Percentiles rank a stretch among this genome's conserved stretches.
These are phyloP conservation scores for Phialemoniopsis sp. DNA, from an alignment of 2,329 filamentous ascomycete species.

Conservation along the genomic window DNA sequence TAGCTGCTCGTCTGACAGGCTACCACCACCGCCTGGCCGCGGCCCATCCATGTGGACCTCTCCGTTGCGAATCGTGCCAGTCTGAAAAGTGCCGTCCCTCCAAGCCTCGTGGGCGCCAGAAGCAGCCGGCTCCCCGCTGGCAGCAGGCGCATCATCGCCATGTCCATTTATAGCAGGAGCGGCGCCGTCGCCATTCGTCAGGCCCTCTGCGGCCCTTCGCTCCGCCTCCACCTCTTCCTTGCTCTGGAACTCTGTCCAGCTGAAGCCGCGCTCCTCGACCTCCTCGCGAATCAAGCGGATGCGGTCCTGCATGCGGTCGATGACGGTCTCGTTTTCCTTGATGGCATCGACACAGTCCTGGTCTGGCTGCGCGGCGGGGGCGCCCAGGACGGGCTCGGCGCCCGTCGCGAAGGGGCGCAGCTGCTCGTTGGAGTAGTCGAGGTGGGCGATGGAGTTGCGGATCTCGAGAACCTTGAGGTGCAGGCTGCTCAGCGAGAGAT, in stretches of 20 bases:
- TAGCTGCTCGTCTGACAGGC: slow-evolving; percentile 56
- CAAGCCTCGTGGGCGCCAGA: slow-evolving; percentile 38
- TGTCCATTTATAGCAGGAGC: slow-evolving; percentile 1
- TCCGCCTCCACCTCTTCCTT: slow-evolving; percentile 28
- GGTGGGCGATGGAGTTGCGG: slow-evolving; percentile 69
- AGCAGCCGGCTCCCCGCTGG: slow-evolving; percentile 1
- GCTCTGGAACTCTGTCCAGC: slow-evolving; percentile 53
- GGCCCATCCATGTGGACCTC: slow-evolving; percentile 38
- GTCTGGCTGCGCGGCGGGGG: slow-evolving; percentile 44
- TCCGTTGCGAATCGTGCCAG: slow-evolving; percentile 49
- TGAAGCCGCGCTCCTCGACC: slow-evolving; percentile 53
- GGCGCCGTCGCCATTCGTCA: not conserved
- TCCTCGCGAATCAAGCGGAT: slow-evolving; percentile 61
- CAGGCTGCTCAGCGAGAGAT: slow-evolving; percentile 62
- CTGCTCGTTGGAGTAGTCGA: slow-evolving; percentile 70
- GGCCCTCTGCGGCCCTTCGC: not conserved
- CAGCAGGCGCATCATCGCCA: slow-evolving; percentile 6
- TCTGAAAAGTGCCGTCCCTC: slow-evolving; percentile 61
- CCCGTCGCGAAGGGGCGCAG: slow-evolving; percentile 64
- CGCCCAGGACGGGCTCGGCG: slow-evolving; percentile 23
- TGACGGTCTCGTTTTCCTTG: slow-evolving; percentile 65
- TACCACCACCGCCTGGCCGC: slow-evolving; percentile 30
- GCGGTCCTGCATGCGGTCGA: slow-evolving; percentile 63
- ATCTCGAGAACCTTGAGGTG: slow-evolving; percentile 74
- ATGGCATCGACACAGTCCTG: slow-evolving; percentile 72